Conservation (phyloP, 2,329 filamentous ascomycete species). For the Coniochaeta sp. region DNA sequence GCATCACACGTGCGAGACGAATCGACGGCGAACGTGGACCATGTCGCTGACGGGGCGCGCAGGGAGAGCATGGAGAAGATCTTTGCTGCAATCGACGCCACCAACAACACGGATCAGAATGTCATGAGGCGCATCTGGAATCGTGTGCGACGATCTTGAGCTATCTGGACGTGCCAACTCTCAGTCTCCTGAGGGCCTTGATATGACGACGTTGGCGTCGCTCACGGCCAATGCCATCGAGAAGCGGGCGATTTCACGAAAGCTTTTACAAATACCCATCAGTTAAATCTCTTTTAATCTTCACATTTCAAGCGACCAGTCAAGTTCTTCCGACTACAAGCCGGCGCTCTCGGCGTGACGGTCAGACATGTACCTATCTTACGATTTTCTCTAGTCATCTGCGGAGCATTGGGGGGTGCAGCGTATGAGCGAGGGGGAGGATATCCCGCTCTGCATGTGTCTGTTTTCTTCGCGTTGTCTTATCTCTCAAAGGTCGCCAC, state of each 20-base stretch:
- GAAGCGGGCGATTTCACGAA: neutral
- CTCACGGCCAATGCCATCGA: neutral
- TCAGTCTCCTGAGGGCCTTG: neutral
- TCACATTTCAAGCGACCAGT: neutral
- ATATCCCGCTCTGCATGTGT: neutral
- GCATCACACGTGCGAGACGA: conserved; percentile 16
- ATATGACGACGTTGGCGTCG: neutral
- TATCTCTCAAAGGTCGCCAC: neutral
- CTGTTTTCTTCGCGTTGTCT: neutral
- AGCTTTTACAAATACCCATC: neutral
- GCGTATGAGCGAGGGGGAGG: neutral
- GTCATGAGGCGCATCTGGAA: conserved; percentile 61
- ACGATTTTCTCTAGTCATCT: neutral
- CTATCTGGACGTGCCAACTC: neutral
- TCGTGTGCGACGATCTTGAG: conserved; percentile 40
- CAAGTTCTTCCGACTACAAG: neutral
- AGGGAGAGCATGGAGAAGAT: conserved; percentile 49
- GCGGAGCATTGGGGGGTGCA: neutral
- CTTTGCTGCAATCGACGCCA: conserved; percentile 43
- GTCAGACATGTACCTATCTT: neutral
- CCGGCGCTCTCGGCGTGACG: neutral
- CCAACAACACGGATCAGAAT: conserved; percentile 39
- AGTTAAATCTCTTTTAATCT: neutral
- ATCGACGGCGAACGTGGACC: conserved; percentile 16
- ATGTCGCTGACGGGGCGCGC: conserved; percentile 22